A percentile compares a stretch with the other conserved stretches of the same genome.
phyloP scores from a whole-genome alignment of 192 early-diverging fungal genomes.

The Backusella parvicylindrica region DNA sequence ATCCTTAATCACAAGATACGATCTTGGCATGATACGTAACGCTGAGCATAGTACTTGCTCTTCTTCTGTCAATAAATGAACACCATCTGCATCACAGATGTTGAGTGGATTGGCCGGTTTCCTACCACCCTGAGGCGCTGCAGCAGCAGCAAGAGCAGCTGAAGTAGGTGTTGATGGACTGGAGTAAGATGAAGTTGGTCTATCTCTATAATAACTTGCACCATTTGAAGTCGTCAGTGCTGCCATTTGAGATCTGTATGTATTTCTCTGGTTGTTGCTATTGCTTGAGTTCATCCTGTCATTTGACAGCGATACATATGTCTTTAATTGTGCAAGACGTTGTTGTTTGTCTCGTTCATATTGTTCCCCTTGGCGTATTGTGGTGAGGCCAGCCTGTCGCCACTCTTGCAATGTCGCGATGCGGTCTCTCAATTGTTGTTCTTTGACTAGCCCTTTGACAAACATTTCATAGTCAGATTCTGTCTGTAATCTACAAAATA shows the following conservation, averaged over 20 bases:
- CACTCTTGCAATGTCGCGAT: conserved; percentile 89
- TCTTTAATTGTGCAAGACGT: conserved; percentile 34
- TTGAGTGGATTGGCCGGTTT: conserved; percentile 65
- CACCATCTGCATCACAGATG: conserved; percentile 77
- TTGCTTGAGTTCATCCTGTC: conserved; percentile 32
- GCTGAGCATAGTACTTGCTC: conserved; percentile 82
- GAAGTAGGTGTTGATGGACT: conserved; percentile 9
- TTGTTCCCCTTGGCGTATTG: conserved; percentile 66
- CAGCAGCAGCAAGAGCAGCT: conserved; percentile 12
- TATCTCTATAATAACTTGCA: conserved; percentile 31
- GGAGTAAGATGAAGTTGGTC: neutral
- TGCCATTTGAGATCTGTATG: conserved; percentile 39
- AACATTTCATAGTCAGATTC: conserved; percentile 77
- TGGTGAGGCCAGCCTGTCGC: conserved; percentile 84
- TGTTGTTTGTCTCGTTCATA: conserved; percentile 70
- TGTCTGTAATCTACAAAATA: conserved; percentile 87
- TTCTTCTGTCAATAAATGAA: conserved; percentile 75
- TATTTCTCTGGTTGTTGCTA: conserved; percentile 32
- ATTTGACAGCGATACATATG: conserved; percentile 15
- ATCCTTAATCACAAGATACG: conserved; percentile 94
- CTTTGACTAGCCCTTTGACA: conserved; percentile 69
- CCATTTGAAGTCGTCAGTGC: conserved; percentile 21
- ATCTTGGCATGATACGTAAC: conserved; percentile 80
- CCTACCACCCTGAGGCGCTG: conserved; percentile 10
- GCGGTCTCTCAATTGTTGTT: conserved; percentile 70